These are phyloP conservation scores for Mercurialis annua DNA, from an alignment of 345 rosid genomes.

Conservation along the genomic window DNA sequence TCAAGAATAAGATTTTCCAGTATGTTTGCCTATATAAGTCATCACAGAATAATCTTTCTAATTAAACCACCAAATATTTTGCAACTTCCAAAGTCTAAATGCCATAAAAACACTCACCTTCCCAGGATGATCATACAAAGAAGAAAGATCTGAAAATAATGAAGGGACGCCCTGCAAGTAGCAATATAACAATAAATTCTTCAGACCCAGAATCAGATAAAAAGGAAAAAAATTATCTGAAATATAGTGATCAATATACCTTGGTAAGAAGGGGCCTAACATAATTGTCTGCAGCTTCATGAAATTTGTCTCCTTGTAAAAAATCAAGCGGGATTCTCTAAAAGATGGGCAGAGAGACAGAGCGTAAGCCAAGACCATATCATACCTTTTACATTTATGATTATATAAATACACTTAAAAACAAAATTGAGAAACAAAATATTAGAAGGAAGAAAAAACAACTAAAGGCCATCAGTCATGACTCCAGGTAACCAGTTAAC, in stretches of 20 bases:
- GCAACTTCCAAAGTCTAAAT: constrained; percentile 7
- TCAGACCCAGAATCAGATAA: constrained; percentile 6
- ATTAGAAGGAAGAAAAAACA: no score
- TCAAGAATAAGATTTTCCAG: constrained; percentile 77
- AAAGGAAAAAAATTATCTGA: constrained; percentile 7
- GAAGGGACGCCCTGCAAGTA: constrained; percentile 90
- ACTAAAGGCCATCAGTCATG: no score
- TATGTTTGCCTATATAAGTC: constrained; percentile 67
- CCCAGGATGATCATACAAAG: constrained; percentile 73
- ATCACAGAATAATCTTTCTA: constrained; percentile 8
- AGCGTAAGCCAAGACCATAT: not conserved
- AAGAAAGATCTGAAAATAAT: constrained; percentile 90
- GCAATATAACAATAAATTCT: constrained; percentile 16
- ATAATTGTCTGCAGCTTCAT: constrained; percentile 74
- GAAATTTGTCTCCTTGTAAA: constrained; percentile 74
- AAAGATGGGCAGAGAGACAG: constrained; percentile 11
- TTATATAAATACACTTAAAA: not conserved
- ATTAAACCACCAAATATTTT: constrained; percentile 1
- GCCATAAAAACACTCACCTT: constrained; percentile 54
- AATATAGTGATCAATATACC: constrained; percentile 36
- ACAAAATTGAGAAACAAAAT: not conserved
- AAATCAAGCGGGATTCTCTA: constrained; percentile 98
- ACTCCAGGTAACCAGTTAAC: no score
- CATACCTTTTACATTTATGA: not conserved
- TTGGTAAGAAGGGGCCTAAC: constrained; percentile 82